Evolutionary conservation across 1,284 basidiomycete species (phyloP).

Genomic region (Ceratorhiza oryzae-sativae): DNA sequence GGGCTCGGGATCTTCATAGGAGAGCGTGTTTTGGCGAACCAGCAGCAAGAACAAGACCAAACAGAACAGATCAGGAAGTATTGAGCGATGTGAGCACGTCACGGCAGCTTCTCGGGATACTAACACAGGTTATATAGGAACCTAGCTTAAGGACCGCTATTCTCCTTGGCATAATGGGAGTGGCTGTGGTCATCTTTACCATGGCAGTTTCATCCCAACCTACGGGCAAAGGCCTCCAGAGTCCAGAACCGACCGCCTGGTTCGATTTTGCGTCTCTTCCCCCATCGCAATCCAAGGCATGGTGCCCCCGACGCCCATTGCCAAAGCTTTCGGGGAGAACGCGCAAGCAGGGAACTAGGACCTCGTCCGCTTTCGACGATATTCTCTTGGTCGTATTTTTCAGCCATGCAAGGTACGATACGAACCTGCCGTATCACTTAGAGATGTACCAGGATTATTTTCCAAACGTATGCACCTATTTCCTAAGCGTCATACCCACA

Average conservation of each 20-base stretch:
- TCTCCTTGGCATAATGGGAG: slow-evolving; percentile 8
- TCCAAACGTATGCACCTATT: slow-evolving; percentile 54
- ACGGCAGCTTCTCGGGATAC: no score
- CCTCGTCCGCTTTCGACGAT: slow-evolving; percentile 51
- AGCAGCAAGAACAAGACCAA: not conserved
- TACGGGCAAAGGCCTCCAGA: slow-evolving; percentile 20
- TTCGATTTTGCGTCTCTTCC: slow-evolving; percentile 29
- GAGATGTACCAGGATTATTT: slow-evolving; percentile 59
- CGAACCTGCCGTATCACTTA: slow-evolving; percentile 57
- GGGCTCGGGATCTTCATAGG: slow-evolving; percentile 24
- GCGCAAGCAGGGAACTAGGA: slow-evolving; percentile 21
- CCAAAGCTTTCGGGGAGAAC: slow-evolving; percentile 32
- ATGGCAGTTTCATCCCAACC: slow-evolving; percentile 23
- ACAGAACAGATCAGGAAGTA: slow-evolving; percentile 8
- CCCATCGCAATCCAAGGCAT: slow-evolving; percentile 27
- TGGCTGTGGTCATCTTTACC: slow-evolving; percentile 9
- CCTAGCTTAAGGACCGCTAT: slow-evolving; percentile 15
- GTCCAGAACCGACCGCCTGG: slow-evolving; percentile 28
- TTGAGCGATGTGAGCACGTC: no score
- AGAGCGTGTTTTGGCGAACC: not conserved
- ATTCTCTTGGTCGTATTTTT: slow-evolving; percentile 60
- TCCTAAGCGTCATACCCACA: not conserved
- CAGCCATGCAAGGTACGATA: slow-evolving; percentile 59
- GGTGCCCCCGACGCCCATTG: slow-evolving; percentile 28
- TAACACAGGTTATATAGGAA: not conserved